Evolutionary conservation across 352 stramenopile species (phyloP), one percentile per base, ranked within the genome.

Genomic region (Phytophthora meadii): DNA sequence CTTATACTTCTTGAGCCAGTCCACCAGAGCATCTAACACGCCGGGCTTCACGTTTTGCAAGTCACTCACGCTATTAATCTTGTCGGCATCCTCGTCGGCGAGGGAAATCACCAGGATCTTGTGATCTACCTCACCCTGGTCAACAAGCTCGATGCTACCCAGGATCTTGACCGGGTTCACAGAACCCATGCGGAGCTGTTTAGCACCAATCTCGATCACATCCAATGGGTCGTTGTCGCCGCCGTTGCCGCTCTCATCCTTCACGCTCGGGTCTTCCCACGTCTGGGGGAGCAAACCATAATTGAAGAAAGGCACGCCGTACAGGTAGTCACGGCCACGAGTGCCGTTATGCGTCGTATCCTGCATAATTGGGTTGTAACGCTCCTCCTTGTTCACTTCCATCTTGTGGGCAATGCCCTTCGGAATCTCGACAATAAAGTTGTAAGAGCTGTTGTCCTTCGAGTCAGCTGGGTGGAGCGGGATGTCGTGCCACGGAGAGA

Each of bases 1-100:
- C 81, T 99, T 99, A 87, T 99, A 99, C 51, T 96, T 96, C 63
- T 98, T 98, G 36, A 99, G 81, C 97, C 97, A 99, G 72, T 99
- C 91, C 8, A 96, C 75, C 11, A 99, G 72, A 7, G 78, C 71
- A 19, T 92, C 90, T 19, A 98, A 68, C 17, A 94, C 87, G 36
- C 95, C 95, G 2, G 97, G 97, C 68, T 98, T 97, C 45, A 97
- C 68, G 34, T 70, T 70, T 68, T 98, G 87, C 27, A 99, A 78
- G 79, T 99, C 96, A 15, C 83, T 78, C 36, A 98, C 77, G 15
- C 49, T 88, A 63, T 96, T 82, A 52, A 99, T 98, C 32, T 70
- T 73, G 47, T 69, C 60, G 0, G 92, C 84, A 61, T 98, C 80
- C 9, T 86, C 81, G 82, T 99, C 97, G 12, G 73, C 72, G 11